Evolutionary conservation across 805 yeast species (phyloP), one percentile per base, ranked within the genome.

Genomic region (Hemisphaericaspora nanyangensis): DNA sequence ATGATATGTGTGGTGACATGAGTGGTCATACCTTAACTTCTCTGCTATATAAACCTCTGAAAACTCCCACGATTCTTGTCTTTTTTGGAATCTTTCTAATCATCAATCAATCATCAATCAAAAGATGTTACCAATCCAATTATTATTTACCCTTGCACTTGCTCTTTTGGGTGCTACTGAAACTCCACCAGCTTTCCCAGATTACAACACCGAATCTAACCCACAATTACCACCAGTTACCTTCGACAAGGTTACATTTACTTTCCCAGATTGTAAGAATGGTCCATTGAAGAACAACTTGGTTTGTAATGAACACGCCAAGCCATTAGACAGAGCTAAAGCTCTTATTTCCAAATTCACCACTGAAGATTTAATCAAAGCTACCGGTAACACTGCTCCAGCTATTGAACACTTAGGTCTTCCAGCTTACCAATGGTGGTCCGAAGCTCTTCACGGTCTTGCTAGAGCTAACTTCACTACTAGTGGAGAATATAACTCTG

Each of bases 381-480:
- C 28, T 22, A 35, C 28, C 12, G 38, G 38, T 20, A 35, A 35
- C 31, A 35, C 38, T 12, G 28, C 38, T 12, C 38, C 38, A 12
- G 38, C 33, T 18, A 33, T 35, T 22, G 22, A 18, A 28, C 25
- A 29, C 16, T 35, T 35, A 30, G 38, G 38, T 35, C 19, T 35
- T 35, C 38, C 38, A 28, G 29, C 38, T 16, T 35, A 35, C 16
- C 38, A 35, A 35, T 35, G 38, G 38, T 35, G 38, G 38, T 29
- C 29, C 24, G 38, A 35, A 35, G 38, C 29, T 35, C 28, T 35
- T 17, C 38, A 35, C 18, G 38, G 38, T 35, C 22, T 35, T 35
- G 38, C 38, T 28, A 19, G 28, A 28, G 20, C 38, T 17, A 29
- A 35, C 17, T 35, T 20, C 20, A 22, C 38, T 24, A 17, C 33